A percentile compares a stretch with the other conserved stretches of the same genome.
These are phyloP conservation scores for Citeromyces siamensis DNA, from an alignment of 1,139 yeast genomes.

Conservation along the genomic window DNA sequence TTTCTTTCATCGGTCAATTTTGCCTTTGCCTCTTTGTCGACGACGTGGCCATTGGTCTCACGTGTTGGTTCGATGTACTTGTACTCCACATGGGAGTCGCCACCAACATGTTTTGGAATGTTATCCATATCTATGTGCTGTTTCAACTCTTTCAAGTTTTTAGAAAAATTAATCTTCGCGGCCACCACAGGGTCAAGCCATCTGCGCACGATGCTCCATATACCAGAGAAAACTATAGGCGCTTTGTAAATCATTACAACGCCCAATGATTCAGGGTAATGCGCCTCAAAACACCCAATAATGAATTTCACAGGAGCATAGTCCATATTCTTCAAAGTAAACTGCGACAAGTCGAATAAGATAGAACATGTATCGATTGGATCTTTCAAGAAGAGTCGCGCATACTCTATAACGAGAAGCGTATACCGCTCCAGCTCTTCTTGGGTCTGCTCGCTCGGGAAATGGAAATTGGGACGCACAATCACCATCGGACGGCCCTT, in stretches of 20 bases:
- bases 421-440: slow-evolving; percentile 59
- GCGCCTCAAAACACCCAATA: slow-evolving; percentile 70
- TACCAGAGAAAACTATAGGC: slow-evolving; percentile 81
- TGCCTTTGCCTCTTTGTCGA: slow-evolving; percentile 30
- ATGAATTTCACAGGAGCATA: slow-evolving; percentile 71
- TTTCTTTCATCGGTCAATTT: slow-evolving; percentile 31
- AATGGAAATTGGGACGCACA: slow-evolving; percentile 64
- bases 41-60: slow-evolving; percentile 29
- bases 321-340: slow-evolving; percentile 74
- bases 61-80: slow-evolving; percentile 42
- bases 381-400: slow-evolving; percentile 48
- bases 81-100: slow-evolving; percentile 42
- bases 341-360: slow-evolving; percentile 64
- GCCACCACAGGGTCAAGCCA: slow-evolving; percentile 92
- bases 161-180: slow-evolving; percentile 65
- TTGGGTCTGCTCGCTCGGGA: slow-evolving; percentile 56
- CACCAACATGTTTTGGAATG: slow-evolving; percentile 58
- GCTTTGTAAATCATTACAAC: slow-evolving; percentile 71
- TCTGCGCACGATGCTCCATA: slow-evolving; percentile 74
- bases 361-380: slow-evolving; percentile 64
- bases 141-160: slow-evolving; percentile 41
- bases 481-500: slow-evolving; percentile 57
- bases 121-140: slow-evolving; percentile 37
- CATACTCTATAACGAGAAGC: slow-evolving; percentile 54
- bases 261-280: slow-evolving; percentile 80